These are phyloP conservation scores for Acrocalymma vagum DNA, from an alignment of 2,329 filamentous ascomycete genomes.

Conservation along the genomic window DNA sequence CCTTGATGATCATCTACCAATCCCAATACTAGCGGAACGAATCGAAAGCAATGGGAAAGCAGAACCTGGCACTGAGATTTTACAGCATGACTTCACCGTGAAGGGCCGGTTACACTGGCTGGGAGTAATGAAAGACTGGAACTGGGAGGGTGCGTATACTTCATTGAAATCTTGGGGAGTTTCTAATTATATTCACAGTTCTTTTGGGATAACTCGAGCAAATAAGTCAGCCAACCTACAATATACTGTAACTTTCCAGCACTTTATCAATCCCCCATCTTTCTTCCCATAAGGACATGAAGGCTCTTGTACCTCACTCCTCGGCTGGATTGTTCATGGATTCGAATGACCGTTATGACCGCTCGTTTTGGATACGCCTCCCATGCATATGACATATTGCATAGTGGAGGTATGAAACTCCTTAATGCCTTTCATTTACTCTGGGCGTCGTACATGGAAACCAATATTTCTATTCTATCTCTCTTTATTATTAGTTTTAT, in stretches of 20 bases:
- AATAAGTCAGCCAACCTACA: not conserved
- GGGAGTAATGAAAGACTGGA: constrained; percentile 75
- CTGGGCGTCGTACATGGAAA: too few relatives aligned
- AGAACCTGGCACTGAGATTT: constrained; percentile 42
- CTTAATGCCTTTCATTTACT: too few relatives aligned
- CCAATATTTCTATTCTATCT: too few relatives aligned
- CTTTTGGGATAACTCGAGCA: constrained; percentile 27
- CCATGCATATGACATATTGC: too few relatives aligned
- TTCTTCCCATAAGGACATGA: not conserved
- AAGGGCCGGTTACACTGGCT: constrained; percentile 73
- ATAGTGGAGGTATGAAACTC: too few relatives aligned
- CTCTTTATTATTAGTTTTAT: too few relatives aligned
- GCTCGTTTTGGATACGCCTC: not conserved
- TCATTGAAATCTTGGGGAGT: not conserved
- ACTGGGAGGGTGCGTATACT: constrained; percentile 69
- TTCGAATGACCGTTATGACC: not conserved
- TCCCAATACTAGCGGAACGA: constrained; percentile 30
- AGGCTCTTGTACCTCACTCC: not conserved
- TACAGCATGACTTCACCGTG: constrained; percentile 70
- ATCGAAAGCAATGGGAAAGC: constrained; percentile 32
- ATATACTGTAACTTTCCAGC: not conserved
- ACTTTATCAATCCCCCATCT: not conserved
- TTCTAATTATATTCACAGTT: constrained; percentile 20
- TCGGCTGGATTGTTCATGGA: not conserved
- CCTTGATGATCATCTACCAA: constrained; percentile 21